Evolutionary conservation across 495 filamentous ascomycete species (phyloP), one percentile per base, ranked within the genome.

Genomic region (Staphylotrichum tortipilum): DNA sequence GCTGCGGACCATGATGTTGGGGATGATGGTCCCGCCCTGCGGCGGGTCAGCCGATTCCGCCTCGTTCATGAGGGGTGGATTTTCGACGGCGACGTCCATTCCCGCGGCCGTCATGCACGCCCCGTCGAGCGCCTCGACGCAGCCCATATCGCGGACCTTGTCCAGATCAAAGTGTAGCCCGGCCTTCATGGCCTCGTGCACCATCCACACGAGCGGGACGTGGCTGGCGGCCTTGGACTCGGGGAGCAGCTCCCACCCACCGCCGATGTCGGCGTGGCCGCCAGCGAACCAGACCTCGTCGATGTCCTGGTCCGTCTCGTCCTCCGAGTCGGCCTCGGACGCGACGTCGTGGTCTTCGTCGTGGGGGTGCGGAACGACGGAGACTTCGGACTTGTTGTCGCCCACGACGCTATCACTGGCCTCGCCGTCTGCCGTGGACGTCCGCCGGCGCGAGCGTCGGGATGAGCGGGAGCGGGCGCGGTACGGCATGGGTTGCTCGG

Each of bases 241-340:
- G 0, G 67, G 58, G 0, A 68, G 53, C 4, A 84, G 65, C 46
- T 81, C 80, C 88, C 88, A 94, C 1, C 88, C 88, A 19, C 89
- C 88, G 14, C 88, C 88, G 24, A 94, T 81, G 54, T 94, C 88
- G 9, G 78, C 87, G 57, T 94, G 88, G 29, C 82, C 80, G 33
- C 88, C 88, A 0, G 85, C 75, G 60, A 92, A 94, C 88, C 88
- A 92, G 9, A 90, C 72, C 53, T 89, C 86, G 56, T 86, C 80
- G 47, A 92, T 83, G 56, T 91, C 84, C 54, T 90, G 85, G 18
- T 78, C 73, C 1, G 59, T 65, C 0, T 76, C 73, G 17, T 85
- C 82, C 29, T 82, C 82, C 0, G 69, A 70, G 3, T 74, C 75
- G n/a, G 33, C 49, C 2, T 23, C 7, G 1, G 71, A 60, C 5